These are phyloP conservation scores for Nitzschia sp. DNA, from an alignment of 108 stramenopile genomes.

Conservation along the genomic window DNA sequence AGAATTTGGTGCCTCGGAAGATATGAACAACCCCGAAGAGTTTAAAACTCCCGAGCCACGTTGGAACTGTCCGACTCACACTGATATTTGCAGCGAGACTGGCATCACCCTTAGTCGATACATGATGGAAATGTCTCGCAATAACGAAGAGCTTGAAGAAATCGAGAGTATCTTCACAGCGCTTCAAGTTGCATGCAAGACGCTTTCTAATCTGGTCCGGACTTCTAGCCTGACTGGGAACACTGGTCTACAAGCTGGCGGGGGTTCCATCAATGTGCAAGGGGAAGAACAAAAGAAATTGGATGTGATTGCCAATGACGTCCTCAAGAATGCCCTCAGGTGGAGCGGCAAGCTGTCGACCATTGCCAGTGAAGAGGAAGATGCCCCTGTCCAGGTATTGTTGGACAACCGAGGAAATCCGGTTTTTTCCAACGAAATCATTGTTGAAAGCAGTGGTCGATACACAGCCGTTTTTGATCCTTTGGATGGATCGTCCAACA, in stretches of 20 bases:
- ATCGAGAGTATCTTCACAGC: slow-evolving; percentile 64
- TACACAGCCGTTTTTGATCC: slow-evolving; percentile 93
- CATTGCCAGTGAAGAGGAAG: slow-evolving; percentile 64
- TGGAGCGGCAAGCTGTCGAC: slow-evolving; percentile 63
- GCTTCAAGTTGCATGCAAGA: slow-evolving; percentile 87
- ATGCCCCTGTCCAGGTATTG: slow-evolving; percentile 50
- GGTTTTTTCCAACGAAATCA: slow-evolving; percentile 26
- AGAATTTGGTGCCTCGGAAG: slow-evolving; percentile 1
- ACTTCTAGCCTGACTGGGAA: slow-evolving; percentile 22
- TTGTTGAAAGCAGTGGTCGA: slow-evolving; percentile 27
- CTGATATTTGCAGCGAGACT: slow-evolving; percentile 43
- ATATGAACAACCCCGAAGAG: background rate
- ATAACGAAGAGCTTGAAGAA: slow-evolving; percentile 50
- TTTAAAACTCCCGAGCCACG: slow-evolving; percentile 20
- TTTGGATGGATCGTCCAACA: slow-evolving; percentile 92
- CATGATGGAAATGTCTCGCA: slow-evolving; percentile 46
- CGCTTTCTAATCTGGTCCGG: slow-evolving; percentile 77
- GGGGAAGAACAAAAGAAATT: slow-evolving; percentile 89
- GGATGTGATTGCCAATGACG: slow-evolving; percentile 90
- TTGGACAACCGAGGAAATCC: slow-evolving; percentile 9
- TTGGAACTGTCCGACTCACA: slow-evolving; percentile 28
- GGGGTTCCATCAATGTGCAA: slow-evolving; percentile 67
- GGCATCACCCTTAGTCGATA: slow-evolving; percentile 47
- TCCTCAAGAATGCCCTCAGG: slow-evolving; percentile 83
- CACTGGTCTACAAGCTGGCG: slow-evolving; percentile 44